Conservation (phyloP, 2,329 filamentous ascomycete genomes). For the Penicillium sp. region DNA sequence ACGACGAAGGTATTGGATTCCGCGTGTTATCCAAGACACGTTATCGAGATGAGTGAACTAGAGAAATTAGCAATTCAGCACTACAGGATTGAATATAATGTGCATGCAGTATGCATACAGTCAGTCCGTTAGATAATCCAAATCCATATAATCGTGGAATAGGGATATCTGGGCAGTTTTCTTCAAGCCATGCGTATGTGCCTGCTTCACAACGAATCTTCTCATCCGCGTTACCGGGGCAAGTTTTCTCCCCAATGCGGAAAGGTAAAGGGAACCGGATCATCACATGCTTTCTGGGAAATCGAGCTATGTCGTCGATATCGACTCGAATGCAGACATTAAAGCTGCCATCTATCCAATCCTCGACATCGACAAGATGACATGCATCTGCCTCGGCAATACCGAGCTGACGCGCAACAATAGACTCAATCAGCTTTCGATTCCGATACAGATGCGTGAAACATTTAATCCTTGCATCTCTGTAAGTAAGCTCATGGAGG, state of each 20-base stretch:
- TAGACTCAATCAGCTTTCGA: slow-evolving; percentile 19
- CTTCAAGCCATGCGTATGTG: slow-evolving; percentile 26
- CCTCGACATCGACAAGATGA: slow-evolving; percentile 9
- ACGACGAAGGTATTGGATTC: slow-evolving; percentile 6
- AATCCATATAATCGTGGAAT: slow-evolving; percentile 26
- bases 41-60: slow-evolving; percentile 1
- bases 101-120: slow-evolving; percentile 12
- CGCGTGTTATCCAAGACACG: slow-evolving; percentile 2
- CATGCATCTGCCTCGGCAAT: slow-evolving; percentile 13
- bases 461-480: slow-evolving; percentile 15
- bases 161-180: slow-evolving; percentile 24
- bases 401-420: slow-evolving; percentile 27
- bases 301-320: slow-evolving; percentile 10
- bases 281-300: slow-evolving; percentile 20
- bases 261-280: slow-evolving; percentile 25
- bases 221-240: slow-evolving; percentile 26
- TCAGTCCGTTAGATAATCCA: slow-evolving; percentile 20
- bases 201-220: slow-evolving; percentile 26
- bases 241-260: slow-evolving; percentile 17
- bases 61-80: background rate
- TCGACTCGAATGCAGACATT: slow-evolving; percentile 22
- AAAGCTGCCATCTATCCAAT: slow-evolving; percentile 21
- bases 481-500: slow-evolving; percentile 19
- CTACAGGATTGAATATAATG: slow-evolving; percentile 14
- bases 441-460: slow-evolving; percentile 17